These are phyloP conservation scores for Vitis vinifera DNA, from an alignment of 164 flowering plant genomes.

Conservation along the genomic window ASM3070453v1 NC_081822.1:6525501-6526000, in stretches of 20 bases:
- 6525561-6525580: conserved; percentile 84
- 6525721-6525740: conserved; percentile 44
- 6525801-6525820: conserved; percentile 89
- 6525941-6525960: conserved; percentile 86
- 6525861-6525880: conserved; percentile 77
- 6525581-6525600: conserved; percentile 86
- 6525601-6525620: conserved; percentile 78
- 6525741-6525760: conserved; percentile 33
- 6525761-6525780: conserved; percentile 78
- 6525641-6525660: conserved; percentile 12
- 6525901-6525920: conserved; percentile 39
- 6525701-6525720: conserved; percentile 90
- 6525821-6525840: conserved; percentile 58
- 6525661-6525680: conserved; percentile 21
- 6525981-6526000: conserved; percentile 38
- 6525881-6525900: conserved; percentile 47
- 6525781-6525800: conserved; percentile 81
- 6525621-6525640: conserved; percentile 70
- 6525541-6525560: conserved; percentile 78
- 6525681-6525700: conserved; percentile 65
- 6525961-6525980: conserved; percentile 68
- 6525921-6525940: conserved; percentile 76
- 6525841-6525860: conserved; percentile 55
- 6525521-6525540: conserved; percentile 61
- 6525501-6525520: conserved; percentile 65